Evolutionary conservation across 2,329 filamentous ascomycete species (phyloP).

Genomic region (Apiospora phragmitis): DNA sequence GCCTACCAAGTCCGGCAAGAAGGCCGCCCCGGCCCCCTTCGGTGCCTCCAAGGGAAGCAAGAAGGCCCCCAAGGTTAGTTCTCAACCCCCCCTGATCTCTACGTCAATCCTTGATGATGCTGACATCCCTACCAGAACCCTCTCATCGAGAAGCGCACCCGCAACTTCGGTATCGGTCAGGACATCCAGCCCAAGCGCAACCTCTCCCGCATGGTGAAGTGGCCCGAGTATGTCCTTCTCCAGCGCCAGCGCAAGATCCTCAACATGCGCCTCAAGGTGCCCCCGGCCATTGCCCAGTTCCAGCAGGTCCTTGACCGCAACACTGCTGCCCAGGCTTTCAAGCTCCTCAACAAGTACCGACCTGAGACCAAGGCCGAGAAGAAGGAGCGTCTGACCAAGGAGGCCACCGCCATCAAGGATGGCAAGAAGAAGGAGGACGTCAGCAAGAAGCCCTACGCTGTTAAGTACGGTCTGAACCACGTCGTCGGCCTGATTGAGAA

Average conservation of each 20-base stretch:
- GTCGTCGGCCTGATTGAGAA: conserved; percentile 96
- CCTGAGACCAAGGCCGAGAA: conserved; percentile 99
- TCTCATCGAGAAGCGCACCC: conserved; percentile 95
- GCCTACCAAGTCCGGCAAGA: conserved; percentile 98
- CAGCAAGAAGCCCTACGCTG: conserved; percentile 98
- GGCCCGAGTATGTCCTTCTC: conserved; percentile 98
- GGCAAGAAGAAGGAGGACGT: conserved; percentile 99
- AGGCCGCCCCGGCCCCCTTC: conserved; percentile 96
- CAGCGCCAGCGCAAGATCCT: conserved; percentile 95
- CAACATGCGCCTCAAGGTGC: conserved; percentile 97
- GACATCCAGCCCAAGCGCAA: conserved; percentile 97
- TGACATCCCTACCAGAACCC: conserved; percentile 70
- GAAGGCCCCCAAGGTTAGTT: conserved; percentile 94
- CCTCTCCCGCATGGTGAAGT: conserved; percentile 97
- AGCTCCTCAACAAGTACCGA: conserved; percentile 99
- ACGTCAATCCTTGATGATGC: conserved; percentile 16
- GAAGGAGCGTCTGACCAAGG: conserved; percentile 98
- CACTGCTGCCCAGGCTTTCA: conserved; percentile 95
- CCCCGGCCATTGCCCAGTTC: conserved; percentile 96
- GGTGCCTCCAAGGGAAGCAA: conserved; percentile 91
- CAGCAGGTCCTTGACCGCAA: conserved; percentile 95
- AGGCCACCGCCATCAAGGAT: conserved; percentile 95
- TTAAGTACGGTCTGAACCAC: conserved; percentile 99
- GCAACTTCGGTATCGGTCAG: conserved; percentile 98
- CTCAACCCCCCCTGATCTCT: conserved; percentile 6